phyloP scores from a whole-genome alignment of 2,329 filamentous ascomycete species.

The Apiospora malaysiana region DNA sequence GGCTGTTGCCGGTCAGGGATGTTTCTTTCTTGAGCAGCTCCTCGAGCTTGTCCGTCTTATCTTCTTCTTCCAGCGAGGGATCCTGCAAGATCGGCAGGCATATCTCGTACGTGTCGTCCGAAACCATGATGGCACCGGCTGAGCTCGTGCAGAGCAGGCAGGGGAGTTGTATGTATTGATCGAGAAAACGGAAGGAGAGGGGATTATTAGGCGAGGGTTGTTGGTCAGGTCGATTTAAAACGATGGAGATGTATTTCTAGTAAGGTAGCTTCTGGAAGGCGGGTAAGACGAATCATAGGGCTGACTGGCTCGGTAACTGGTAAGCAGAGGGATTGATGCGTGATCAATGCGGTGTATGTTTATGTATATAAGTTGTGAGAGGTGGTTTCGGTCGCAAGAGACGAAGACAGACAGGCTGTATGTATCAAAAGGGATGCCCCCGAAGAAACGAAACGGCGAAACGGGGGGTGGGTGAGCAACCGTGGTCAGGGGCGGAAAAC shows the following conservation, averaged over 20 bases:
- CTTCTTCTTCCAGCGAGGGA: slow-evolving; percentile 83
- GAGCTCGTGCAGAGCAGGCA: slow-evolving; percentile 24
- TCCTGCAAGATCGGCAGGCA: slow-evolving; percentile 90
- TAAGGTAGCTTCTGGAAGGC: slow-evolving; percentile 24
- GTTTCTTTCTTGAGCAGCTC: slow-evolving; percentile 83
- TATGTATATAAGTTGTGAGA: slow-evolving; percentile 16
- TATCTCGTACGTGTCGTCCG: slow-evolving; percentile 90
- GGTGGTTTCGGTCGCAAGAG: slow-evolving; percentile 16
- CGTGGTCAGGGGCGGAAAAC: slow-evolving; percentile 21
- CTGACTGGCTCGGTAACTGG: slow-evolving; percentile 23
- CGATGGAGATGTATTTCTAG: slow-evolving; percentile 26
- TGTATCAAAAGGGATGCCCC: slow-evolving; percentile 6
- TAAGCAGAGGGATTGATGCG: slow-evolving; percentile 5
- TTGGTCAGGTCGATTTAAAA: slow-evolving; percentile 25
- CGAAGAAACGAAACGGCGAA: slow-evolving; percentile 18
- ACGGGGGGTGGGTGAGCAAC: slow-evolving; percentile 5
- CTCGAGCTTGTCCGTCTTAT: slow-evolving; percentile 91
- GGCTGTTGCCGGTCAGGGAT: slow-evolving; percentile 71
- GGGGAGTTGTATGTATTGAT: neutral
- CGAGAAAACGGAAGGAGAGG: slow-evolving; percentile 8
- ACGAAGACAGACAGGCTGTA: slow-evolving; percentile 2
- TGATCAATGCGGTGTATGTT: slow-evolving; percentile 13
- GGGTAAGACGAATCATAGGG: slow-evolving; percentile 27
- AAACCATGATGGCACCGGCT: slow-evolving; percentile 68
- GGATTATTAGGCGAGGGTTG: neutral